Evolutionary conservation across 225 moss, liverwort and hornwort genomes (phyloP).

Genomic region (Climacium dendroides): DNA sequence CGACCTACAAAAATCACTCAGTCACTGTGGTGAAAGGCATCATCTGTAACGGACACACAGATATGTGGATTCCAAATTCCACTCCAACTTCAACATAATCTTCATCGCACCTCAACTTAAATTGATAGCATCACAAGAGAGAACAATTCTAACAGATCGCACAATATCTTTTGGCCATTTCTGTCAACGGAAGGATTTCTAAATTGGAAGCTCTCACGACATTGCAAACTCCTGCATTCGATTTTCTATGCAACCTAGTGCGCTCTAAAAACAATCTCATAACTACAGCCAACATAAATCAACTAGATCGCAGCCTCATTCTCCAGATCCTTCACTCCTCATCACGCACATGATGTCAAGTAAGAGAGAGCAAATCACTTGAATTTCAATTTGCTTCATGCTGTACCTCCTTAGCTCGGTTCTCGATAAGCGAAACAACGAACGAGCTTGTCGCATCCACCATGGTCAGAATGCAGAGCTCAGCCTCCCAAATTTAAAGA

Average conservation of each 20-base stretch:
- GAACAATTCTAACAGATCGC: not conserved
- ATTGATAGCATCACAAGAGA: not conserved
- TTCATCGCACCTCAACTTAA: not conserved
- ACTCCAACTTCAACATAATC: not conserved
- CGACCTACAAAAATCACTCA: slow-evolving; percentile 37
- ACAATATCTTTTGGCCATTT: not conserved
- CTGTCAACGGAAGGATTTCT: not conserved
- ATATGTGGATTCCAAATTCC: not conserved
- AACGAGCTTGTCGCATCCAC: slow-evolving; percentile 26
- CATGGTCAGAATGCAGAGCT: slow-evolving; percentile 1
- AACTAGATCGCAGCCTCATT: not conserved
- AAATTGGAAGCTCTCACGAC: not conserved
- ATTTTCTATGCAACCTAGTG: not conserved
- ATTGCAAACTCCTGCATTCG: not conserved
- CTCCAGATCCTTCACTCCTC: not conserved
- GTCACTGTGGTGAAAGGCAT: not conserved
- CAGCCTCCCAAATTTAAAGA: not conserved
- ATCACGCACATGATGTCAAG: not conserved
- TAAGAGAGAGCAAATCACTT: not conserved
- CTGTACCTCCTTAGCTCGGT: slow-evolving; percentile 48
- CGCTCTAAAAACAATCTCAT: not conserved
- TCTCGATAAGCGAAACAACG: slow-evolving; percentile 42
- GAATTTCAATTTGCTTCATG: not conserved
- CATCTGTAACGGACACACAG: not conserved
- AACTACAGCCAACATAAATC: not conserved